A percentile compares a stretch with the other conserved stretches of the same genome.
Evolutionary conservation across 1,139 yeast species (phyloP).

Genomic region (Pichia sp.): DNA sequence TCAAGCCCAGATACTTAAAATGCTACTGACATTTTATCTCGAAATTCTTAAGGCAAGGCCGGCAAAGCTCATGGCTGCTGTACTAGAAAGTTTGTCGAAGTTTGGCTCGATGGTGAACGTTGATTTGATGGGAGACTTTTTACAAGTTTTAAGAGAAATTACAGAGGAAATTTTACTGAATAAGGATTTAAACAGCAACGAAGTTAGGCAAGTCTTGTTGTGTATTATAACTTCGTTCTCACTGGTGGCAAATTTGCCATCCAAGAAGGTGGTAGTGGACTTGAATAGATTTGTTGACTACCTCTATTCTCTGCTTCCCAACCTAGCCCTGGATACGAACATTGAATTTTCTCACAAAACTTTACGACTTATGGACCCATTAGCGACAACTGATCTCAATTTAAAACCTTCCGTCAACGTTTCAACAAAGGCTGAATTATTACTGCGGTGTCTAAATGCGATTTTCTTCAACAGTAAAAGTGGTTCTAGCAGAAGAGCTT

Average conservation of each 20-base stretch:
- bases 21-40: conserved; percentile 67
- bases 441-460: conserved; percentile 72
- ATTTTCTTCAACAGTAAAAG: conserved; percentile 75
- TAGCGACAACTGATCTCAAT: conserved; percentile 33
- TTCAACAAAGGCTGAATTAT: conserved; percentile 82
- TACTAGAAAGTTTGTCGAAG: conserved; percentile 84
- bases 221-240: conserved; percentile 92
- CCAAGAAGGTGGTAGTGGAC: conserved; percentile 61
- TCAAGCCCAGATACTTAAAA: conserved; percentile 80
- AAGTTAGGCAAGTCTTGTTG: conserved; percentile 67
- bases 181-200: conserved; percentile 29
- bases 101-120: conserved; percentile 91
- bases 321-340: conserved; percentile 73
- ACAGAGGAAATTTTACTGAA: conserved; percentile 37
- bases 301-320: conserved; percentile 63
- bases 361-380: conserved; percentile 73
- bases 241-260: conserved; percentile 68
- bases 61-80: conserved; percentile 74
- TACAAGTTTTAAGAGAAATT: conserved; percentile 82
- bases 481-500: conserved; percentile 67
- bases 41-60: conserved; percentile 66
- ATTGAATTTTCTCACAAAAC: conserved; percentile 82
- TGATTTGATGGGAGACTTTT: conserved; percentile 85
- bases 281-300: conserved; percentile 68
- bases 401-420: conserved; percentile 74